Conservation (phyloP, 2,329 filamentous ascomycete genomes). For the Epichloe hybrida region DNA sequence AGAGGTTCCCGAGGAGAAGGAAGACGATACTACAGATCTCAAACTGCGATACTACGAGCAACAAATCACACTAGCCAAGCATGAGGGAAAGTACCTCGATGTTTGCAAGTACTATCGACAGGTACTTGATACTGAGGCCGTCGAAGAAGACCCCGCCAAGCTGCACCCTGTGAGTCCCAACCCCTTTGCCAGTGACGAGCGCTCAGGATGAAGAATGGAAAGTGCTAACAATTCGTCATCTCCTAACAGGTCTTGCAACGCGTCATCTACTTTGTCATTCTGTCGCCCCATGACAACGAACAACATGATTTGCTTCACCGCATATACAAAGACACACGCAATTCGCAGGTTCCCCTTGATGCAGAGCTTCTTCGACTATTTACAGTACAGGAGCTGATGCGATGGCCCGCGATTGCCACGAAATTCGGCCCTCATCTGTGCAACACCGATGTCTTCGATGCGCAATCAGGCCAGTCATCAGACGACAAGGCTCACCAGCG, state of each 20-base stretch:
- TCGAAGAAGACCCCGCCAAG: constrained; percentile 78
- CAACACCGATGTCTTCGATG: constrained; percentile 79
- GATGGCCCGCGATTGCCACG: constrained; percentile 87
- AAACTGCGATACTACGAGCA: constrained; percentile 96
- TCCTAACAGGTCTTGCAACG: constrained; percentile 64
- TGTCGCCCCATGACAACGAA: constrained; percentile 95
- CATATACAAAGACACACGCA: constrained; percentile 73
- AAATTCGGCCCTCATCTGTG: constrained; percentile 81
- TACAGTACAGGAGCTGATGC: constrained; percentile 92
- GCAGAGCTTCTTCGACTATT: constrained; percentile 85
- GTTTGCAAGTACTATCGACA: constrained; percentile 97
- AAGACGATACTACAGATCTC: constrained; percentile 87
- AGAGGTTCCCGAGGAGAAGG: constrained; percentile 63
- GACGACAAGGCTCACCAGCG: constrained; percentile 74
- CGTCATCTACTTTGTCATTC: constrained; percentile 94
- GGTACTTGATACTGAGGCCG: constrained; percentile 88
- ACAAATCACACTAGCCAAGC: constrained; percentile 89
- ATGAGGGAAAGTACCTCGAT: constrained; percentile 94
- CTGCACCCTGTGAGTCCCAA: constrained; percentile 57
- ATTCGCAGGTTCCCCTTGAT: constrained; percentile 63
- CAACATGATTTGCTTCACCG: constrained; percentile 95
- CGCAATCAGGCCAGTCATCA: constrained; percentile 44
- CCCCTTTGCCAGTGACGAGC: neutral
- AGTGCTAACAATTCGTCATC: neutral
- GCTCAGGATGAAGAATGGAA: neutral